phyloP scores from a whole-genome alignment of 148 eudicot genomes.

The Chenopodium suecicum region DNA sequence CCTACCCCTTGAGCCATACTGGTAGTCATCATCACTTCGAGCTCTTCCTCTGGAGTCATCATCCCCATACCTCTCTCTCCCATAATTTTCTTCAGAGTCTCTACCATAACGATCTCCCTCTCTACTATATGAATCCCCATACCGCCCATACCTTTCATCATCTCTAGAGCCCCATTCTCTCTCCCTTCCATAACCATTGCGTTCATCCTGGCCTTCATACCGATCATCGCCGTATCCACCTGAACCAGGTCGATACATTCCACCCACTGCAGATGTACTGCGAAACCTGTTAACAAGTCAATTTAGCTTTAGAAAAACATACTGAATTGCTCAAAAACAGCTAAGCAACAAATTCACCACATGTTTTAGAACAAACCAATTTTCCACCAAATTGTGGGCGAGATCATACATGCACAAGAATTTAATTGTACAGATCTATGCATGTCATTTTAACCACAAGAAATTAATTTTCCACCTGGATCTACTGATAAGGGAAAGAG shows the following conservation, averaged over 20 bases:
- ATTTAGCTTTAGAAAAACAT: background rate
- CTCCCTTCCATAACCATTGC: conserved; percentile 82
- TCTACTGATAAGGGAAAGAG: background rate
- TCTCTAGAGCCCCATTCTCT: conserved; percentile 63
- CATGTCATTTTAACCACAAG: background rate
- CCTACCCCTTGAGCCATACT: conserved; percentile 70
- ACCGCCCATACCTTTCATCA: conserved; percentile 67
- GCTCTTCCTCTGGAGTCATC: conserved; percentile 75
- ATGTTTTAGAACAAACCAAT: too few relatives aligned
- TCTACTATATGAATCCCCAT: conserved; percentile 53
- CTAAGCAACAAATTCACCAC: background rate
- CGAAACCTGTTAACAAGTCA: conserved; percentile 55
- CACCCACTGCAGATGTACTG: conserved; percentile 56
- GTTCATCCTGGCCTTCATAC: conserved; percentile 56
- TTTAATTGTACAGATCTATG: background rate
- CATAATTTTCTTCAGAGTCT: conserved; percentile 66
- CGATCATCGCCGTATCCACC: conserved; percentile 68
- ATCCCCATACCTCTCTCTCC: conserved; percentile 65
- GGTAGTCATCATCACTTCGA: conserved; percentile 56
- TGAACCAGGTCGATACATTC: conserved; percentile 79
- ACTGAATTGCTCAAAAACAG: background rate
- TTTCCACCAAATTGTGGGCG: background rate
- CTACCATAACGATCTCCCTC: conserved; percentile 65
- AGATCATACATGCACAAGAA: background rate
- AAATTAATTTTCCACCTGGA: background rate